A percentile compares a stretch with the other conserved stretches of the same genome.
phyloP scores from a whole-genome alignment of 352 stramenopile species.

The Phytophthora melonis region DNA sequence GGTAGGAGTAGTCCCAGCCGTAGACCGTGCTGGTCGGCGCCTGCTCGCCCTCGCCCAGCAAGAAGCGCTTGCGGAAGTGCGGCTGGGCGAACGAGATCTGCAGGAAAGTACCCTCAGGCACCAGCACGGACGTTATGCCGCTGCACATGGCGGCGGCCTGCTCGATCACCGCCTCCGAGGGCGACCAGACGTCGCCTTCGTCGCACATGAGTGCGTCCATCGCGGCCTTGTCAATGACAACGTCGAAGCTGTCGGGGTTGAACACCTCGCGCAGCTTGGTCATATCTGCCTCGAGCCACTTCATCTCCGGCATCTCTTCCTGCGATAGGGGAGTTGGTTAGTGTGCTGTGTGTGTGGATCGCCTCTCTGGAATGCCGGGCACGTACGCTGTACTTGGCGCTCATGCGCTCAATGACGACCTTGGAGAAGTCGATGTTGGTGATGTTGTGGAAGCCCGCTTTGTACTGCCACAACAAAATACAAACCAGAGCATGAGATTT shows the following conservation, averaged over 20 bases:
- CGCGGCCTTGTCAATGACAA: conserved; percentile 87
- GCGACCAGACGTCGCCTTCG: conserved; percentile 81
- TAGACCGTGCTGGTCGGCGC: conserved; percentile 45
- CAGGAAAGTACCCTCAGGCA: conserved; percentile 57
- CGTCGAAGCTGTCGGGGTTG: conserved; percentile 56
- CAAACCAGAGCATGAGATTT: conserved; percentile 8
- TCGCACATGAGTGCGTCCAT: conserved; percentile 88
- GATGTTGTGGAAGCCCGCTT: conserved; percentile 67
- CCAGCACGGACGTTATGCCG: conserved; percentile 57
- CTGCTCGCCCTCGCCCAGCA: conserved; percentile 55
- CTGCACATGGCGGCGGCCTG: conserved; percentile 62
- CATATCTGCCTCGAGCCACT: conserved; percentile 68
- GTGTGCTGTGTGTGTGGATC: too few relatives aligned
- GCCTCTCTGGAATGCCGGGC: neutral
- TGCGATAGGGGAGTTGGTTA: conserved; percentile 5
- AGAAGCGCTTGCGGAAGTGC: conserved; percentile 80
- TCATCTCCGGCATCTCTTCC: conserved; percentile 60
- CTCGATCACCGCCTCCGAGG: conserved; percentile 57
- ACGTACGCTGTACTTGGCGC: conserved; percentile 57
- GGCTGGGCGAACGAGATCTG: conserved; percentile 87
- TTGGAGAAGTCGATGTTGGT: conserved; percentile 79
- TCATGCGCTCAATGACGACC: conserved; percentile 77
- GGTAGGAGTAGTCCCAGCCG: conserved; percentile 56
- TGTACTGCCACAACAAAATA: conserved; percentile 43
- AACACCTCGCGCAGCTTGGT: conserved; percentile 61